phyloP scores from a whole-genome alignment of 140 eudicot species.

The Oenanthe javanica region DNA sequence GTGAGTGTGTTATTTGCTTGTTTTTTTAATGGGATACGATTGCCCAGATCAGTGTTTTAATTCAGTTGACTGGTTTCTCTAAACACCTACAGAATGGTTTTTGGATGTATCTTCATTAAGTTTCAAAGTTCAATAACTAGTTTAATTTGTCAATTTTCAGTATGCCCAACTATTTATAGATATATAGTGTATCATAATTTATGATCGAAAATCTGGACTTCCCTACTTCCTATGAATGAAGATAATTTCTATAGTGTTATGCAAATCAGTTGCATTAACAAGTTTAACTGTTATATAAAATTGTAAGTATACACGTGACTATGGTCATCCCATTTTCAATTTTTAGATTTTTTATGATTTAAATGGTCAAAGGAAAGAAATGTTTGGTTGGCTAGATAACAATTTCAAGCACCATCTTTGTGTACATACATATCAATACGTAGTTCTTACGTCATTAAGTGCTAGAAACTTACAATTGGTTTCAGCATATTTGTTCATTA shows the following conservation, averaged over 20 bases:
- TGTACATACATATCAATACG: no score
- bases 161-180: neutral
- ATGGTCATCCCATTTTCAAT: no score
- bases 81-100: neutral
- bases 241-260: neutral
- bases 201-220: neutral
- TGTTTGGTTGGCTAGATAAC: no score
- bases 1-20: neutral
- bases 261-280: neutral
- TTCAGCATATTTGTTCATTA: neutral
- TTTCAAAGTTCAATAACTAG: neutral
- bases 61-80: neutral
- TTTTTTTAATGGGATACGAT: no score
- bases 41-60: no score
- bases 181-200: neutral
- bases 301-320: neutral
- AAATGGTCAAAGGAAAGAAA: no score
- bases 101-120: neutral
- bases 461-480: no score
- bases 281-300: neutral
- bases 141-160: neutral
- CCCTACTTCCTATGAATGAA: neutral
- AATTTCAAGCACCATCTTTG: no score
- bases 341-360: no score
- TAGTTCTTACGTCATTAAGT: no score